phyloP scores from a whole-genome alignment of 441 rosid genomes.

The Gossypium schwendimanii region DNA sequence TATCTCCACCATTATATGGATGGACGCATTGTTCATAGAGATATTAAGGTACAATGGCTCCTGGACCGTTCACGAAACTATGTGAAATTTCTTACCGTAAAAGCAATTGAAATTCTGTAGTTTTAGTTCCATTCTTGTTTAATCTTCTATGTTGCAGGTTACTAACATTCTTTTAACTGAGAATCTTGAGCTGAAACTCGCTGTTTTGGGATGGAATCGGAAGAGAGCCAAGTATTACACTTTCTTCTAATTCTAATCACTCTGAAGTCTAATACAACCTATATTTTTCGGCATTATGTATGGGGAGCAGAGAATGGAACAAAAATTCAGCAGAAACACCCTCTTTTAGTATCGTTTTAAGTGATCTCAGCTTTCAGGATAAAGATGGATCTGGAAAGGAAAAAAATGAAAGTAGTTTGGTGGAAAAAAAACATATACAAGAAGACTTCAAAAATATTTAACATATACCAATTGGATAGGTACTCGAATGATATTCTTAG shows the following conservation, averaged over 20 bases:
- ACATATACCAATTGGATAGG: not conserved
- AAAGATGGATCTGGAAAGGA: not conserved
- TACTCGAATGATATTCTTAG: not conserved
- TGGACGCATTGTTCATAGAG: slow-evolving; percentile 68
- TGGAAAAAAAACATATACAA: too few species aligned
- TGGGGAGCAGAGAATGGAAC: not conserved
- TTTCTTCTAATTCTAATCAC: not conserved
- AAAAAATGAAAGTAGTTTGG: not conserved
- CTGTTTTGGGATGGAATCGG: slow-evolving; percentile 59
- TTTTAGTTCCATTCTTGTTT: not conserved
- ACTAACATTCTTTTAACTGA: slow-evolving; percentile 61
- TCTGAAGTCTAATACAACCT: too few species aligned
- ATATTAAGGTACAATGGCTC: slow-evolving; percentile 38
- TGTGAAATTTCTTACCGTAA: not conserved
- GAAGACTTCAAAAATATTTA: not conserved
- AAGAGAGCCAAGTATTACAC: slow-evolving; percentile 58
- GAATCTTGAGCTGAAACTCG: slow-evolving; percentile 47
- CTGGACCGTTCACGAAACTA: not conserved
- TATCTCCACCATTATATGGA: slow-evolving; percentile 52
- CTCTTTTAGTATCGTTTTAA: not conserved
- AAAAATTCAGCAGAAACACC: not conserved
- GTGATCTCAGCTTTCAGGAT: not conserved
- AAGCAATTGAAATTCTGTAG: too few species aligned
- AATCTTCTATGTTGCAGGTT: slow-evolving; percentile 28
- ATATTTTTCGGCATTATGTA: not conserved